Conservation (phyloP, 1,139 yeast genomes). For the Candida freyschussii region DNA sequence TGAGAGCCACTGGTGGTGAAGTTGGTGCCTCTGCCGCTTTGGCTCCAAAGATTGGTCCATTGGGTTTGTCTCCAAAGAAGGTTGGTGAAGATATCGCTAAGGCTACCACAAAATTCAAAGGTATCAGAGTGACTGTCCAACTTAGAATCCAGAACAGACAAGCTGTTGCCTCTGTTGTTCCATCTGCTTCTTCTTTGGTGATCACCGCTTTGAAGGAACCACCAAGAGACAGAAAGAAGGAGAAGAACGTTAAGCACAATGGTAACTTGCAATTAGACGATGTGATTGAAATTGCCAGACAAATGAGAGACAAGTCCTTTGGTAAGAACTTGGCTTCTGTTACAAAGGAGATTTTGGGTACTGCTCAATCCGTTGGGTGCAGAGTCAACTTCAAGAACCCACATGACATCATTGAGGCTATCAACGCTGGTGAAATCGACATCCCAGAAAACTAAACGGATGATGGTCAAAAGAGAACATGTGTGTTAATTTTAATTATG, state of each 20-base stretch:
- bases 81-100: constrained; percentile 99
- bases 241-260: constrained; percentile 98
- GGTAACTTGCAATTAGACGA: constrained; percentile 98
- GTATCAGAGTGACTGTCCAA: constrained; percentile 98
- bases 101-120: constrained; percentile 99
- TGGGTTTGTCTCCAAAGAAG: constrained; percentile 99
- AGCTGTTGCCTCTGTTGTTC: constrained; percentile 98
- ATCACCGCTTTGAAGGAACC: constrained; percentile 99
- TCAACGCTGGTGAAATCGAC: constrained; percentile 97
- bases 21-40: constrained; percentile 99
- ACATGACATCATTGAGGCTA: constrained; percentile 96
- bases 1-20: constrained; percentile 99
- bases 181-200: constrained; percentile 98
- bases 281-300: constrained; percentile 95
- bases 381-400: constrained; percentile 99
- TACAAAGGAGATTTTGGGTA: constrained; percentile 98
- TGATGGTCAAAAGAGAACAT: constrained; percentile 11
- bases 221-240: constrained; percentile 99
- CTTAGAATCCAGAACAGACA: constrained; percentile 99
- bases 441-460: constrained; percentile 74
- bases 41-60: constrained; percentile 99
- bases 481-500: constrained; percentile 15
- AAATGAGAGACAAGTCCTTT: constrained; percentile 95
- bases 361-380: constrained; percentile 99
- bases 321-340: constrained; percentile 97